Conservation (phyloP, 352 stramenopile species). For the Pythium volutum region DNA sequence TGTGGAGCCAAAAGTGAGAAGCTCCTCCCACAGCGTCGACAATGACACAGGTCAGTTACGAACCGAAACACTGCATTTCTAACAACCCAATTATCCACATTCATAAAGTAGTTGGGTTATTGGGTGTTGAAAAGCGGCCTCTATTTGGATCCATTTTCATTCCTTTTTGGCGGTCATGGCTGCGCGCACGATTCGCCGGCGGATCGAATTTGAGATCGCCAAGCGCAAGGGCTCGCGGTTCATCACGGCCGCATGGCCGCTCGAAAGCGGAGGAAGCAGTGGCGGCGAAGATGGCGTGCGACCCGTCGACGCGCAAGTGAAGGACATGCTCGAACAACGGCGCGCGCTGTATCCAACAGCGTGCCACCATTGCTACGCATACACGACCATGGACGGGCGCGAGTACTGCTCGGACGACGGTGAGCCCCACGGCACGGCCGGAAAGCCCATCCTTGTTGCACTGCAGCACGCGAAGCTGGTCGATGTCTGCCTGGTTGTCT, state of each 20-base stretch:
- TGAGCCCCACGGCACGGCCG: constrained; percentile 70
- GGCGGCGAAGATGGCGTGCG: constrained; percentile 20
- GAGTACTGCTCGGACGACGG: constrained; percentile 72
- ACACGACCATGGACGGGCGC: constrained; percentile 45
- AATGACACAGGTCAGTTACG: neutral
- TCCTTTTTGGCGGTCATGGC: neutral
- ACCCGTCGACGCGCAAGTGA: constrained; percentile 33
- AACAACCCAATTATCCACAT: neutral
- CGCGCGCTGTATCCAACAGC: constrained; percentile 46
- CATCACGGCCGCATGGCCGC: constrained; percentile 61
- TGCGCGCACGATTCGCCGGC: constrained; percentile 37
- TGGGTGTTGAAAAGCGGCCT: neutral
- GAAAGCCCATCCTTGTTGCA: constrained; percentile 56
- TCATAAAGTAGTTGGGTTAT: neutral
- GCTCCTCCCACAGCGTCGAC: neutral
- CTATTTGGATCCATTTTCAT: neutral
- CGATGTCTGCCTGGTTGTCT: constrained; percentile 73
- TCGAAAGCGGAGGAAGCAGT: constrained; percentile 20
- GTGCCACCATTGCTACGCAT: constrained; percentile 77
- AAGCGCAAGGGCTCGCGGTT: constrained; percentile 85
- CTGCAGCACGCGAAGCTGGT: constrained; percentile 59
- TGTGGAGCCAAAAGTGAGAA: constrained; percentile 3
- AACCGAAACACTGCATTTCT: neutral
- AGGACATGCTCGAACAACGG: constrained; percentile 43
- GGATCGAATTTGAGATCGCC: constrained; percentile 67